Conservation (phyloP, 129 eudicot species). For the Dittrichia graveolens region DNA sequence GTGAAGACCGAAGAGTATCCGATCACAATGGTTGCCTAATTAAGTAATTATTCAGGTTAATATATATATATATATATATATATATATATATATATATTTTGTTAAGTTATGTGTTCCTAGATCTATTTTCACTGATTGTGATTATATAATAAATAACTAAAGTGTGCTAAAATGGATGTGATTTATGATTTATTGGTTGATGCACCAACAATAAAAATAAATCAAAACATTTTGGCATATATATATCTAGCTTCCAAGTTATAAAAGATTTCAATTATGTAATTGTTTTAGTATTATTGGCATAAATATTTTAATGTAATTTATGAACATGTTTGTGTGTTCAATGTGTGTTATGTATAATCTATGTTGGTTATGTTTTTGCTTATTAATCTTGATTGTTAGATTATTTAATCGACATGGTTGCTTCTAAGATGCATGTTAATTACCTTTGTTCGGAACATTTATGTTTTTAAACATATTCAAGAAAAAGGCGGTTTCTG, state of each 20-base stretch:
- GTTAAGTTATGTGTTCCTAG: not conserved
- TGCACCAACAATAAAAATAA: slow-evolving; percentile 17
- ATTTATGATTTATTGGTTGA: slow-evolving; percentile 23
- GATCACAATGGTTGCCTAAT: slow-evolving; percentile 16
- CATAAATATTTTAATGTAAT: slow-evolving; percentile 17
- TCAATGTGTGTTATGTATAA: slow-evolving; percentile 8
- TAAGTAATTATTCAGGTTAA: not conserved
- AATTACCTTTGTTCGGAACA: too few species aligned
- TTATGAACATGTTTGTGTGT: slow-evolving; percentile 11
- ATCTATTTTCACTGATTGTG: not conserved
- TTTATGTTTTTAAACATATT: too few species aligned
- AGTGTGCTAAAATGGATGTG: slow-evolving; percentile 35
- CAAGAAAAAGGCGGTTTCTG: too few species aligned
- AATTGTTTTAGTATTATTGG: slow-evolving; percentile 4
- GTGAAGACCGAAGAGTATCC: slow-evolving; percentile 24
- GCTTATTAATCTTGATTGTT: not conserved
- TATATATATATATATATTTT: slow-evolving; percentile 16
- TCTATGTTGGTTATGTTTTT: not conserved
- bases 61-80: slow-evolving; percentile 20
- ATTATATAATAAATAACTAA: not conserved
- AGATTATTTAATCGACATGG: not conserved
- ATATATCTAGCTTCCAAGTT: slow-evolving; percentile 1
- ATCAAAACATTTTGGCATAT: slow-evolving; percentile 33
- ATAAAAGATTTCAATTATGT: slow-evolving; percentile 1
- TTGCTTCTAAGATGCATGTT: too few species aligned